A percentile compares a stretch with the other conserved stretches of the same genome.
These are phyloP conservation scores for Rhinocladiella mackenziei DNA, from an alignment of 2,329 filamentous ascomycete genomes.

Conservation along the genomic window DNA sequence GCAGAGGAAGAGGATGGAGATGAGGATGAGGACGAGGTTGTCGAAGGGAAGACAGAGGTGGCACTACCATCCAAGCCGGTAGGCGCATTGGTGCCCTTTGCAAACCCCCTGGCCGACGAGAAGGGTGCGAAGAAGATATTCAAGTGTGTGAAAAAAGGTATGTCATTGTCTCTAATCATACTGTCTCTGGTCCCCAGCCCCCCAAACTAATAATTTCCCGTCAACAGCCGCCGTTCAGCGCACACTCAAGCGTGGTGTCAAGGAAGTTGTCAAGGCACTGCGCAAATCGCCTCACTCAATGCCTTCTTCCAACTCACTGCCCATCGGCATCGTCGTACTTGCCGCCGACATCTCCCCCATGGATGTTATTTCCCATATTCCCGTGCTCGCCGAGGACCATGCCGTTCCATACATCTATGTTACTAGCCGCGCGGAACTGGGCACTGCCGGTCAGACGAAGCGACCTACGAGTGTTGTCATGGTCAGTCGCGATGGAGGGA, in stretches of 20 bases:
- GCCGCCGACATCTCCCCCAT: conserved; percentile 96
- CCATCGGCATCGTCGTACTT: conserved; percentile 77
- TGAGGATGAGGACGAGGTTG: conserved; percentile 13
- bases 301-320: conserved; percentile 48
- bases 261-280: conserved; percentile 97
- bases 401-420: conserved; percentile 96
- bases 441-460: conserved; percentile 91
- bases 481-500: conserved; percentile 54
- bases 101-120: conserved; percentile 48
- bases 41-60: conserved; percentile 24
- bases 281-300: conserved; percentile 78
- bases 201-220: background rate
- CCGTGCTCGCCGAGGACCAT: conserved; percentile 96
- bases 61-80: conserved; percentile 33
- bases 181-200: too few relatives aligned
- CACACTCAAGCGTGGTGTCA: conserved; percentile 94
- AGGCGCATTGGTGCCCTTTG: conserved; percentile 49
- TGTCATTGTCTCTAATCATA: background rate
- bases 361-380: conserved; percentile 98
- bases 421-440: conserved; percentile 84
- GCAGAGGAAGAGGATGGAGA: conserved; percentile 9
- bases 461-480: conserved; percentile 94
- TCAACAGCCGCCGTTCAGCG: conserved; percentile 82
- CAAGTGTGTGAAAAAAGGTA: conserved; percentile 52
- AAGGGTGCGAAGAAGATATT: conserved; percentile 51